Conservation (phyloP, 768 basidiomycete genomes). For the Collybia sp. region DNA sequence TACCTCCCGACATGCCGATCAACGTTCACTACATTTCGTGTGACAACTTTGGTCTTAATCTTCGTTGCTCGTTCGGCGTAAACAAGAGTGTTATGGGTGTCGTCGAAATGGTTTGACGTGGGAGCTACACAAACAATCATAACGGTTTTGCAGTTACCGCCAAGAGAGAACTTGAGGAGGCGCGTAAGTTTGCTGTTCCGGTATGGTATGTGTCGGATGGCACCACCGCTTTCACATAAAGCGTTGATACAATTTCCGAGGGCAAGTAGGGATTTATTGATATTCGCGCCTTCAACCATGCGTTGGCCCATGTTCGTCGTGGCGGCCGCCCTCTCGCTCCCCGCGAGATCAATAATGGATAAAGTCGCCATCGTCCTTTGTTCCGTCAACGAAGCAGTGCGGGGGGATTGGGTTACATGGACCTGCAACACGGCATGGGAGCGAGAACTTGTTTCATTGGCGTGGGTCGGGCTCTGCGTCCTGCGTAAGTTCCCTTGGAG, state of each 20-base stretch:
- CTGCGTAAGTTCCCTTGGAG: conserved; percentile 82
- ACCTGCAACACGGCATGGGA: conserved; percentile 98
- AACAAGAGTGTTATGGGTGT: conserved; percentile 96
- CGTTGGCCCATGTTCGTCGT: conserved; percentile 97
- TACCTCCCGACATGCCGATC: conserved; percentile 94
- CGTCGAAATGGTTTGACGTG: conserved; percentile 93
- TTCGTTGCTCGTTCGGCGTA: conserved; percentile 98
- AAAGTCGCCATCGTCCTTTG: conserved; percentile 84
- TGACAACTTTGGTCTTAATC: conserved; percentile 97
- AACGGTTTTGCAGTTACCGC: conserved; percentile 98
- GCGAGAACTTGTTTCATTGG: conserved; percentile 94
- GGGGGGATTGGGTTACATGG: conserved; percentile 83
- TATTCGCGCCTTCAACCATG: conserved; percentile 98
- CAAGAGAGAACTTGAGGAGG: conserved; percentile 94
- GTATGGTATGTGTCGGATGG: conserved; percentile 89
- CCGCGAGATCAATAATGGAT: conserved; percentile 97
- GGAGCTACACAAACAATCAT: conserved; percentile 99
- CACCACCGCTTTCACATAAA: conserved; percentile 90
- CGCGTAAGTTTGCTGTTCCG: conserved; percentile 98
- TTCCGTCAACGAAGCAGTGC: conserved; percentile 81
- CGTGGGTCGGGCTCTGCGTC: conserved; percentile 92
- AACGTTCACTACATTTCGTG: conserved; percentile 92
- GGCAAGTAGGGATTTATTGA: conserved; percentile 97
- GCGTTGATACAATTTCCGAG: conserved; percentile 99
- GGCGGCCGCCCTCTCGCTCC: conserved; percentile 94